These are phyloP conservation scores for Lactarius sp. DNA, from an alignment of 768 basidiomycete species.

Conservation along the genomic window DNA sequence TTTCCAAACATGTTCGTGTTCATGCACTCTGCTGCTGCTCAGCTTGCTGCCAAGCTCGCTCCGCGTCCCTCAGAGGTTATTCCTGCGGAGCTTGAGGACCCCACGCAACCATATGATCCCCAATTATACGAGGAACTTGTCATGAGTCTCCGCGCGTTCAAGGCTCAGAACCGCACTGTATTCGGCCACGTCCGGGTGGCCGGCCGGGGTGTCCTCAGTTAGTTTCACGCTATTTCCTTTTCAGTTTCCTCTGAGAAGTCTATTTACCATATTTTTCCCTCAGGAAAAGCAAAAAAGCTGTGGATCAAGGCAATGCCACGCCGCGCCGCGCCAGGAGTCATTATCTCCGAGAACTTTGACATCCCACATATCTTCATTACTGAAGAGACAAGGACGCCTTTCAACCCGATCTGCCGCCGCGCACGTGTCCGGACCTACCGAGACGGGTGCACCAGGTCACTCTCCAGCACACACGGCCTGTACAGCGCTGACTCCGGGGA, in stretches of 20 bases:
- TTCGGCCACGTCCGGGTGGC: neutral
- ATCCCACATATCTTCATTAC: neutral
- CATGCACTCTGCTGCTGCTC: conserved; percentile 2
- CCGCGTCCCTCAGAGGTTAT: neutral
- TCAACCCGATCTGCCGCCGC: neutral
- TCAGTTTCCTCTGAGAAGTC: no score
- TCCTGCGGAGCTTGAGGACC: neutral
- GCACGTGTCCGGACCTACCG: neutral
- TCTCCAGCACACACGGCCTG: neutral
- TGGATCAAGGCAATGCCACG: neutral
- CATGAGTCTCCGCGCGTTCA: neutral
- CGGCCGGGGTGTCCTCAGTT: neutral
- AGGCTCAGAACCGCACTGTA: neutral
- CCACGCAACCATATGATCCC: neutral
- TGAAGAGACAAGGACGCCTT: neutral
- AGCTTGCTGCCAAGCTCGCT: conserved; percentile 8
- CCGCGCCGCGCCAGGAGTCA: neutral
- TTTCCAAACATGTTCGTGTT: conserved; percentile 7
- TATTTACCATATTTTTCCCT: no score
- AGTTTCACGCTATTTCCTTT: neutral
- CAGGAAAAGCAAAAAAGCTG: conserved; percentile 3
- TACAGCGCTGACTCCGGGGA: neutral
- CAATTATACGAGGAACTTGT: neutral
- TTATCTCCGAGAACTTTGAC: neutral
- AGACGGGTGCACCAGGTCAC: neutral